Evolutionary conservation across 805 yeast species (phyloP).

Genomic region (Hanseniaspora lindneri): DNA sequence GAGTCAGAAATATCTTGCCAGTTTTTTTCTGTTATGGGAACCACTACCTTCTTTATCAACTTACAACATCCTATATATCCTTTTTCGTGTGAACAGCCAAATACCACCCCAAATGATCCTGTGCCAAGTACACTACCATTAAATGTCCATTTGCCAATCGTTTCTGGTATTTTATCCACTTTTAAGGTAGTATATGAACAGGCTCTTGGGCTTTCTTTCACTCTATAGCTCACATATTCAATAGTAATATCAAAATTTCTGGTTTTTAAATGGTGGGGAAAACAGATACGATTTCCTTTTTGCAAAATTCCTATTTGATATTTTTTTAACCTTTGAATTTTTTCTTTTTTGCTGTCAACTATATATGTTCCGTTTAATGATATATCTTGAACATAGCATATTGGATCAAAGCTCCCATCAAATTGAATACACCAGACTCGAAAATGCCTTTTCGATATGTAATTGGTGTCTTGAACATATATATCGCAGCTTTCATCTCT

Average conservation of each 20-base stretch:
- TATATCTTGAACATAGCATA: conserved; percentile 39
- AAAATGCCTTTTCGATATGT: conserved; percentile 40
- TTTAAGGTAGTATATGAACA: not conserved
- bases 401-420: conserved; percentile 36
- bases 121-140: conserved; percentile 7
- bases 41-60: not conserved
- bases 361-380: conserved; percentile 43
- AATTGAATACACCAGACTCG: conserved; percentile 39
- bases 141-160: not conserved
- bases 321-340: conserved; percentile 17
- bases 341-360: conserved; percentile 26
- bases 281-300: conserved; percentile 23
- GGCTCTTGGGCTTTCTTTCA: not conserved
- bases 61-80: conserved; percentile 3
- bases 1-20: conserved; percentile 19
- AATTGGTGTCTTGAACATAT: conserved; percentile 29
- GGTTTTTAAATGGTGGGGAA: conserved; percentile 26
- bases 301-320: conserved; percentile 34
- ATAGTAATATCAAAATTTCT: conserved; percentile 19
- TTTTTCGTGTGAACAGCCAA: conserved; percentile 12
- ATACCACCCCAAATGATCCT: conserved; percentile 42
- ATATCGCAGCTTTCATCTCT: conserved; percentile 30
- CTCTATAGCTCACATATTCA: not conserved
- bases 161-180: not conserved
- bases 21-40: not conserved